These are phyloP conservation scores for Fragaria iinumae DNA, from an alignment of 306 rosid species.

Conservation along the genomic window DNA sequence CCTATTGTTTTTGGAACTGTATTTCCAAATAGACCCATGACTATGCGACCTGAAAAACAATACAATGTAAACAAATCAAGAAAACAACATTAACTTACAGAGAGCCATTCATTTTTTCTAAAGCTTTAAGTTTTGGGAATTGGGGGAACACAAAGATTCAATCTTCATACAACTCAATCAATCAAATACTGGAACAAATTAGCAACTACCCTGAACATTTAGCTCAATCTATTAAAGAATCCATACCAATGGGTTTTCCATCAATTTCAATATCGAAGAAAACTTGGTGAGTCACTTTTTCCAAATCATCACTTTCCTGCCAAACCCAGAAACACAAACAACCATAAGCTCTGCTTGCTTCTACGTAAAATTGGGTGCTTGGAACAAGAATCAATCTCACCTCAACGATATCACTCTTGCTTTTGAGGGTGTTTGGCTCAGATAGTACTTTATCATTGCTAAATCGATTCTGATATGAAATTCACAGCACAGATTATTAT, in stretches of 20 bases:
- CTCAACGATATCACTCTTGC: conserved; percentile 22
- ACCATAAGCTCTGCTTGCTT: neutral
- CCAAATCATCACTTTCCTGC: conserved; percentile 34
- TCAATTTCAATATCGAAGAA: conserved; percentile 46
- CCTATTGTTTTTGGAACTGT: conserved; percentile 81
- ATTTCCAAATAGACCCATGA: conserved; percentile 72
- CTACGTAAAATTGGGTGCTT: neutral
- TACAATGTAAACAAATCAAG: neutral
- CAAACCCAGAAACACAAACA: neutral
- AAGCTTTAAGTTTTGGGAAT: neutral
- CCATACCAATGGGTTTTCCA: conserved; percentile 50
- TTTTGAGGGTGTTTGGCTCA: conserved; percentile 7
- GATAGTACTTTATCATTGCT: conserved; percentile 22
- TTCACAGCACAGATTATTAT: neutral
- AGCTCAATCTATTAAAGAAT: neutral
- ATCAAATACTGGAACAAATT: neutral
- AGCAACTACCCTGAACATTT: neutral
- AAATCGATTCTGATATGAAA: conserved; percentile 29
- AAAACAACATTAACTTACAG: neutral
- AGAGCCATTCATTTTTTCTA: neutral
- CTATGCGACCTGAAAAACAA: conserved; percentile 63
- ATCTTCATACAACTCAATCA: neutral
- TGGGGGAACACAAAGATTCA: neutral
- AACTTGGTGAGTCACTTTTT: conserved; percentile 48
- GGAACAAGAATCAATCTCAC: conserved; percentile 7